Evolutionary conservation across 768 basidiomycete genomes (phyloP).

Genomic region (Pulveroboletus sp.): DNA sequence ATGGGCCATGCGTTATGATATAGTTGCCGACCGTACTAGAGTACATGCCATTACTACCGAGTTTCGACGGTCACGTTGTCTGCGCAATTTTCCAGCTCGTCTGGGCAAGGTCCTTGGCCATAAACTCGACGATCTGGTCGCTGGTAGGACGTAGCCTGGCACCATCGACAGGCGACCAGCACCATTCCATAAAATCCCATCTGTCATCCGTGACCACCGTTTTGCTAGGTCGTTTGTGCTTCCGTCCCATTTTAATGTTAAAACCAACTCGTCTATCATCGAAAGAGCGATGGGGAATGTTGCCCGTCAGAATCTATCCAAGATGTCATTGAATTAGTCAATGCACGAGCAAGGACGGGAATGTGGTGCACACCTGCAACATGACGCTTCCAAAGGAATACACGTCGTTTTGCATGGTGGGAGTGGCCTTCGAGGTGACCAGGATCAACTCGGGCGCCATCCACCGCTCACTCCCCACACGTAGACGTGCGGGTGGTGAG

Average conservation of each 20-base stretch:
- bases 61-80: no score
- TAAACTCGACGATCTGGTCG: neutral
- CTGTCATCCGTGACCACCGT: neutral
- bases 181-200: neutral
- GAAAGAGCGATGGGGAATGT: neutral
- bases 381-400: conserved; percentile 9
- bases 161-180: neutral
- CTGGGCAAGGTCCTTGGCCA: neutral
- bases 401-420: no score
- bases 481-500: neutral
- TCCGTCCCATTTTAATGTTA: neutral
- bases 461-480: neutral
- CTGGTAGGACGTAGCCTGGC: neutral
- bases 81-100: no score
- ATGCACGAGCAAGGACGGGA: neutral
- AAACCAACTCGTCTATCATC: neutral
- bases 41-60: no score
- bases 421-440: neutral
- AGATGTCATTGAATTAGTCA: neutral
- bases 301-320: conserved; percentile 1
- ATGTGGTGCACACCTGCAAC: conserved; percentile 7
- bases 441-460: neutral
- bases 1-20: no score
- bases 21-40: no score
- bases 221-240: neutral